Evolutionary conservation across 2,329 filamentous ascomycete genomes (phyloP).

Genomic region (Malbranchea zuffiana): DNA sequence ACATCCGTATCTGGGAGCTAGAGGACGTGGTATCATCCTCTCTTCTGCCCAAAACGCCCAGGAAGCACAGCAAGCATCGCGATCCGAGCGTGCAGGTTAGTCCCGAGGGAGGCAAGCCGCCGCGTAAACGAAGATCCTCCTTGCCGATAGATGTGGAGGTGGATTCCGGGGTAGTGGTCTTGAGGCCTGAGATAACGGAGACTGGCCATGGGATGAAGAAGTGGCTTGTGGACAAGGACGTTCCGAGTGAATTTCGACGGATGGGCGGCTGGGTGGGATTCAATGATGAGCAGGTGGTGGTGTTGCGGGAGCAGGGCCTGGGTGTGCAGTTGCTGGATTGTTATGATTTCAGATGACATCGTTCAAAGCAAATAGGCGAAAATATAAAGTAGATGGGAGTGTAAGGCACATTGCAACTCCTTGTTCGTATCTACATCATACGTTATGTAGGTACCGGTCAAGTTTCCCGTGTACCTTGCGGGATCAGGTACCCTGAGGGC

Average conservation of each 20-base stretch:
- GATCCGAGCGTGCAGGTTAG: constrained; percentile 46
- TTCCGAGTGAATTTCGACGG: constrained; percentile 32
- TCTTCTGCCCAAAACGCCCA: constrained; percentile 33
- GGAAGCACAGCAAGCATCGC: no score
- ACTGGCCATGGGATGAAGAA: constrained; percentile 20
- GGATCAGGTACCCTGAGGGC: no score
- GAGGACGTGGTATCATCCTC: constrained; percentile 54
- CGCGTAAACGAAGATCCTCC: neutral
- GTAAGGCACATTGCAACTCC: no score
- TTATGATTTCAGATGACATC: constrained; percentile 67
- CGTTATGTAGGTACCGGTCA: no score
- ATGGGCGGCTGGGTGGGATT: constrained; percentile 65
- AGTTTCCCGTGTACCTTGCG: no score
- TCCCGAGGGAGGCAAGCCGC: constrained; percentile 25
- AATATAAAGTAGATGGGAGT: no score
- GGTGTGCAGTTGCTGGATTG: constrained; percentile 66
- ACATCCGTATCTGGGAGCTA: constrained; percentile 79
- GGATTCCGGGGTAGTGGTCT: constrained; percentile 13
- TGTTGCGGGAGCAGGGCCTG: constrained; percentile 58
- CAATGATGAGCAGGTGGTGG: constrained; percentile 83
- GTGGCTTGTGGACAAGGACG: constrained; percentile 27
- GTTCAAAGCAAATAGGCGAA: neutral
- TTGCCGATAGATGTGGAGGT: constrained; percentile 13
- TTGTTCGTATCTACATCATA: no score
- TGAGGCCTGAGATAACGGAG: constrained; percentile 15